Base-by-base conservation (phyloP, 306 rosid species). In the Pachyrhizus erosus region DNA sequence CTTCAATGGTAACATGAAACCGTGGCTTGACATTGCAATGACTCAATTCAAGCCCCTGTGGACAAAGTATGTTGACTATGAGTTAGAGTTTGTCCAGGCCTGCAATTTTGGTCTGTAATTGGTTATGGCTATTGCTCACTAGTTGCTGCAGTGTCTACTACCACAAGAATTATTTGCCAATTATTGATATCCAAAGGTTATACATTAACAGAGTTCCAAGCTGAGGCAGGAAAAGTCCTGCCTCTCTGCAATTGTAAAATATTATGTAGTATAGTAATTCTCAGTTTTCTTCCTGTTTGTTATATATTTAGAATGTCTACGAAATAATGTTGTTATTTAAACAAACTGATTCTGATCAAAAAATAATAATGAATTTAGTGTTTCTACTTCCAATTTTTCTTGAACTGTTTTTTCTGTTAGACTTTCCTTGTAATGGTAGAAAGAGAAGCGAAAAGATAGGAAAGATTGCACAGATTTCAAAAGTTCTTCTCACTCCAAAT, bases 21-120 rank as follows among this genome's bases (percentile, higher is more conserved):
- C 97, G 29, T 92, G 97, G 97, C 97, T 92, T 26, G 97, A 92
- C 80, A 92, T 92, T 73, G 97, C 94, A 55, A 91, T 92, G 93
- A 87, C 78, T 69, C 94, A 89, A 80, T 92, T 89, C 89, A 76
- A 80, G 85, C 94, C 94, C 71, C 90, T 91, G 77, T 94, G 98
- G 98, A 83, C 92, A 6, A 94, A 92, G 84, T 92, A 88, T 55
- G 98, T 94, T 15, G 96, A 89, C 79, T 87, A 88, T 55, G 92
- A 86, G 24, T 72, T 92, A 80, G 98, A 94, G 42, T 90, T 94
- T 52, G 91, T 94, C 71, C 97, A 91, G 75, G 91, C 91, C 81
- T 94, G 98, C 88, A 94, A 92, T 85, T 92, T 94, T 65, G 98
- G 97, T 13, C 73, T 88, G 42, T 91, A 73, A 80, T 69, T 61